Evolutionary conservation across 805 yeast species (phyloP).

Genomic region (Candida xyloterini): DNA sequence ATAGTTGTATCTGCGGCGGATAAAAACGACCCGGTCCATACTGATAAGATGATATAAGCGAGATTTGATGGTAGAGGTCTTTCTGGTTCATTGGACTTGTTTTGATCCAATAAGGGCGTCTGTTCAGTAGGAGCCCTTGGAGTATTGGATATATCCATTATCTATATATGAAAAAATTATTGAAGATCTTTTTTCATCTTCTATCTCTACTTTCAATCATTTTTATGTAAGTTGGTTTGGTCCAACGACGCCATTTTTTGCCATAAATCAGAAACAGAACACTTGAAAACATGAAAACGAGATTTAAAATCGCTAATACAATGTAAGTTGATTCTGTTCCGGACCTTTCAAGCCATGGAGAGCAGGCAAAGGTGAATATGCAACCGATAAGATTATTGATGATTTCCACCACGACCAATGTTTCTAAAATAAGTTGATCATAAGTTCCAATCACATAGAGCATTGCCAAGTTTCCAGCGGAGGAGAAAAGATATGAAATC

Average conservation of each 20-base stretch:
- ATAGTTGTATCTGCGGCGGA: conserved; percentile 59
- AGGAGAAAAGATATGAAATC: conserved; percentile 65
- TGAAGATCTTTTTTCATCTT: not conserved
- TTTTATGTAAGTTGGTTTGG: conserved; percentile 48
- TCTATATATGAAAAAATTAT: no score
- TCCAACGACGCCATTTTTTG: conserved; percentile 52
- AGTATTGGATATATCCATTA: not conserved
- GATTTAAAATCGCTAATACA: conserved; percentile 56
- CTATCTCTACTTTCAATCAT: conserved; percentile 44
- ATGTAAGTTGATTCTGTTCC: conserved; percentile 61
- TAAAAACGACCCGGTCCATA: conserved; percentile 47
- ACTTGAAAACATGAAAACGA: conserved; percentile 50
- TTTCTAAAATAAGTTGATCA: conserved; percentile 63
- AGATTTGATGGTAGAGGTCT: conserved; percentile 8
- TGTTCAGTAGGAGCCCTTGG: conserved; percentile 5
- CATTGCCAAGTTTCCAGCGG: conserved; percentile 66
- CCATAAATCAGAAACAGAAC: conserved; percentile 60
- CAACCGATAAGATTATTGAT: conserved; percentile 64
- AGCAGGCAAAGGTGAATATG: conserved; percentile 64
- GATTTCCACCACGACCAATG: conserved; percentile 62
- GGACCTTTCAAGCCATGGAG: conserved; percentile 54
- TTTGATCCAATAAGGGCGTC: conserved; percentile 1
- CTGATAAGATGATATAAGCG: conserved; percentile 26
- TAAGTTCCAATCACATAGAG: conserved; percentile 64
- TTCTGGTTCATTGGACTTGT: not conserved